Evolutionary conservation across 768 basidiomycete species (phyloP).

Genomic region (Crassisporium funariophilum): DNA sequence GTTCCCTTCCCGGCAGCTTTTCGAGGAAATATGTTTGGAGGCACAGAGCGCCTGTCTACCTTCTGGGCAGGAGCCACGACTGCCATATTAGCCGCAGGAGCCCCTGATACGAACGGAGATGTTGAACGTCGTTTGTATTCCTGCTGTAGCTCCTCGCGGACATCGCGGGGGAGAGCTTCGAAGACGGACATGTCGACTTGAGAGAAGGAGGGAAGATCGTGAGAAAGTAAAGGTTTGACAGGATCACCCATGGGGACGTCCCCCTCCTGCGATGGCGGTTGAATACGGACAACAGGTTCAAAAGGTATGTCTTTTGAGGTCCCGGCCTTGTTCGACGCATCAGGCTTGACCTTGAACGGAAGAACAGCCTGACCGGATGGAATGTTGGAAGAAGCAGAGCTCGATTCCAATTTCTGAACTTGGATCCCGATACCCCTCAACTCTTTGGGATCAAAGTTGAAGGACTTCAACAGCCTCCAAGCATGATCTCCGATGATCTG

Average conservation of each 20-base stretch:
- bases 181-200: slow-evolving; percentile 75
- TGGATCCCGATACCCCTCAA: slow-evolving; percentile 93
- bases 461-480: slow-evolving; percentile 70
- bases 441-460: slow-evolving; percentile 81
- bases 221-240: slow-evolving; percentile 17
- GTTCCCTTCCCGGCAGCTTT: slow-evolving; percentile 33
- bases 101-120: slow-evolving; percentile 41
- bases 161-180: slow-evolving; percentile 67
- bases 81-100: slow-evolving; percentile 7
- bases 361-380: slow-evolving; percentile 61
- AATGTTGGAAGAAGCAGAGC: slow-evolving; percentile 29
- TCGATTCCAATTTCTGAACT: slow-evolving; percentile 81
- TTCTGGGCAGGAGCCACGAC: slow-evolving; percentile 10
- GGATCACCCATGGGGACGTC: slow-evolving; percentile 14
- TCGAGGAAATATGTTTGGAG: slow-evolving; percentile 34
- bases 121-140: slow-evolving; percentile 66
- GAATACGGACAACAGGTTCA: slow-evolving; percentile 16
- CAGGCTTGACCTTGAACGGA: slow-evolving; percentile 47
- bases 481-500: slow-evolving; percentile 74
- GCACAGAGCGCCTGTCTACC: slow-evolving; percentile 15
- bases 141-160: slow-evolving; percentile 66
- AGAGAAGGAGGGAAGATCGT: slow-evolving; percentile 69
- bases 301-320: slow-evolving; percentile 10
- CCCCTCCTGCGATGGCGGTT: slow-evolving; percentile 14
- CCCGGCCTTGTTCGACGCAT: slow-evolving; percentile 17